phyloP scores from a whole-genome alignment of 2,329 filamentous ascomycete species.

The Talaromyces sp. region DNA sequence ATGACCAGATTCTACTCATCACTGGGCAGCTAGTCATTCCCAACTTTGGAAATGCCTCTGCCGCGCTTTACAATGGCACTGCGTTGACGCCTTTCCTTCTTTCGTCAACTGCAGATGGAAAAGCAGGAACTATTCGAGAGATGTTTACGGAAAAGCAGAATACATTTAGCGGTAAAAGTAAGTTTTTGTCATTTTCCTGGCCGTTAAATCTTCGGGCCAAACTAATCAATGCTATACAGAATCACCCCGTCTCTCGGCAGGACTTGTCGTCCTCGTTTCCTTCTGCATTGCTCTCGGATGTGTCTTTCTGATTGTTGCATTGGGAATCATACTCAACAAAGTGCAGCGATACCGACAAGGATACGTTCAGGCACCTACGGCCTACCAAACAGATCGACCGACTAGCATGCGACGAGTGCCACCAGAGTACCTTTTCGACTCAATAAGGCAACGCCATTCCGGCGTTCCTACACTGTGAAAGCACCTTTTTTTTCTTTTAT shows the following conservation, averaged over 20 bases:
- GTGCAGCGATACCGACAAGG: conserved; percentile 45
- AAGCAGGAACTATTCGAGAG: conserved; percentile 67
- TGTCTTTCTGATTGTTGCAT: conserved; percentile 45
- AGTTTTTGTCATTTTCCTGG: conserved; percentile 31
- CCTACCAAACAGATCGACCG: conserved; percentile 42
- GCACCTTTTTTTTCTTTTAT: background rate
- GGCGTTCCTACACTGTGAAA: conserved; percentile 32
- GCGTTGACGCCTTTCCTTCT: conserved; percentile 73
- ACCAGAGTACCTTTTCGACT: conserved; percentile 44
- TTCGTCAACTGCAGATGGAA: conserved; percentile 61
- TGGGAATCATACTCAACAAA: conserved; percentile 45
- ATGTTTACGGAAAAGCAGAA: conserved; percentile 79
- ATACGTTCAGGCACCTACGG: conserved; percentile 42
- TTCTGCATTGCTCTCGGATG: conserved; percentile 45
- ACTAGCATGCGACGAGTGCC: conserved; percentile 43
- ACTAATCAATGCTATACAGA: conserved; percentile 22
- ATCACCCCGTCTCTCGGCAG: conserved; percentile 36
- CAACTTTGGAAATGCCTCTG: conserved; percentile 73
- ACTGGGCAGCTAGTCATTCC: conserved; percentile 77
- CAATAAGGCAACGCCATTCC: conserved; percentile 32
- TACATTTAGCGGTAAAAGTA: conserved; percentile 64
- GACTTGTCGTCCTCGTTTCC: conserved; percentile 43
- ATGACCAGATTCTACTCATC: conserved; percentile 69
- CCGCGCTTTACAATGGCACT: conserved; percentile 81
- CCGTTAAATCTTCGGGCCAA: background rate